These are phyloP conservation scores for Zymoseptoria crescenta DNA, from an alignment of 2,329 filamentous ascomycete species.

Conservation along the genomic window DNA sequence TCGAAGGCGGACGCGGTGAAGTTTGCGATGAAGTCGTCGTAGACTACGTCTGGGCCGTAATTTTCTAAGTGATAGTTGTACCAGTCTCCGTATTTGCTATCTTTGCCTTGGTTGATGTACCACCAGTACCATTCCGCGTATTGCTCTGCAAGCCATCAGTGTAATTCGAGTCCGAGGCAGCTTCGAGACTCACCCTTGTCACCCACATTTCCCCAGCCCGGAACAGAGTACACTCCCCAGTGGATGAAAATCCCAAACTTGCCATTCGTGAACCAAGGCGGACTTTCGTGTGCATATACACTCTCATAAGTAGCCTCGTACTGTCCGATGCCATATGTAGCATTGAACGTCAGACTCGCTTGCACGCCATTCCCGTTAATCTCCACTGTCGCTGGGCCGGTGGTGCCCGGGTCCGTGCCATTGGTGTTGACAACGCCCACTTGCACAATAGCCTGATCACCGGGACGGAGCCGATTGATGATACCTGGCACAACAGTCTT, in stretches of 20 bases:
- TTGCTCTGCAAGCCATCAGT: slow-evolving; percentile 9
- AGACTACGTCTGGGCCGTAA: slow-evolving; percentile 45
- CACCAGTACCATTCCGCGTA: slow-evolving; percentile 41
- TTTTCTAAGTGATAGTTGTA: slow-evolving; percentile 46
- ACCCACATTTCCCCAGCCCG: slow-evolving; percentile 45
- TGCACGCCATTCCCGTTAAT: slow-evolving; percentile 23
- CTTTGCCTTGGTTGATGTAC: slow-evolving; percentile 38
- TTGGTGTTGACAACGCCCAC: slow-evolving; percentile 31
- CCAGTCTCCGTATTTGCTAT: slow-evolving; percentile 34
- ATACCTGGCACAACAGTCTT: slow-evolving; percentile 29
- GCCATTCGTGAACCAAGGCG: slow-evolving; percentile 47
- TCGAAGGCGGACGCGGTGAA: slow-evolving; percentile 47
- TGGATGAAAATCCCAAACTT: slow-evolving; percentile 57
- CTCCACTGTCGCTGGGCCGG: slow-evolving; percentile 26
- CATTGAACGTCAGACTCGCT: slow-evolving; percentile 28
- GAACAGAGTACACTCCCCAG: slow-evolving; percentile 49
- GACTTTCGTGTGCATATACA: slow-evolving; percentile 38
- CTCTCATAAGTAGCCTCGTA: slow-evolving; percentile 33
- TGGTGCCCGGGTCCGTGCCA: slow-evolving; percentile 24
- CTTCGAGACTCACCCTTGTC: slow-evolving; percentile 36
- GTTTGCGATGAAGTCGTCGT: slow-evolving; percentile 49
- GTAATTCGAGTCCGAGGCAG: slow-evolving; percentile 23
- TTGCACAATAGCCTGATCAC: slow-evolving; percentile 33
- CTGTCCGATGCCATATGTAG: slow-evolving; percentile 28
- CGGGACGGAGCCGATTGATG: slow-evolving; percentile 35